phyloP scores from a whole-genome alignment of 139 green algal genomes.

The Yamagishiella unicocca region DNA sequence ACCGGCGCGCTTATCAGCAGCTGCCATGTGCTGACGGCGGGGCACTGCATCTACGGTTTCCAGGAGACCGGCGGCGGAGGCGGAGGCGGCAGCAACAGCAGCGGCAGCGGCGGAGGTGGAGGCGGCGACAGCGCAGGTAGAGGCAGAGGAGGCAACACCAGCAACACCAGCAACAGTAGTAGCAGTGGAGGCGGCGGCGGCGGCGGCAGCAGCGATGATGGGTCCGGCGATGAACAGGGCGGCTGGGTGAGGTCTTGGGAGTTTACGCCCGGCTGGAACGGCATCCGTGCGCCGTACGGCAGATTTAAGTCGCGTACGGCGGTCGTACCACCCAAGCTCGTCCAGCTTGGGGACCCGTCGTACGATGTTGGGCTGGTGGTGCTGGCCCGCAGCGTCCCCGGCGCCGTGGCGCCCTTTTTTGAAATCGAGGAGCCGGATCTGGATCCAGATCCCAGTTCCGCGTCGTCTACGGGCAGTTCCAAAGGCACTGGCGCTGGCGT shows the following conservation, averaged over 20 bases:
- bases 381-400: background rate
- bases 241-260: background rate
- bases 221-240: background rate
- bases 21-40: constrained; percentile 42
- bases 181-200: background rate
- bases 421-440: background rate
- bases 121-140: background rate
- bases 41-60: constrained; percentile 42
- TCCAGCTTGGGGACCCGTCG: constrained; percentile 8
- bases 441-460: background rate
- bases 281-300: background rate
- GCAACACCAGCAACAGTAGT: background rate
- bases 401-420: background rate
- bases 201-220: background rate
- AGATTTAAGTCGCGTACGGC: background rate
- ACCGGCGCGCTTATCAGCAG: constrained; percentile 32
- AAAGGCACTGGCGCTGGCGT: too few relatives aligned
- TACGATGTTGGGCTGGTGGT: constrained; percentile 24
- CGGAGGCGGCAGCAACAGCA: background rate
- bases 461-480: too few relatives aligned
- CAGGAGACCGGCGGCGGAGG: background rate
- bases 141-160: background rate
- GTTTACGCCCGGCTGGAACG: constrained; percentile 23
- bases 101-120: background rate
- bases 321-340: constrained; percentile 5